Evolutionary conservation across 768 basidiomycete genomes (phyloP).

Genomic region (Leccinum olivaceopallidum): DNA sequence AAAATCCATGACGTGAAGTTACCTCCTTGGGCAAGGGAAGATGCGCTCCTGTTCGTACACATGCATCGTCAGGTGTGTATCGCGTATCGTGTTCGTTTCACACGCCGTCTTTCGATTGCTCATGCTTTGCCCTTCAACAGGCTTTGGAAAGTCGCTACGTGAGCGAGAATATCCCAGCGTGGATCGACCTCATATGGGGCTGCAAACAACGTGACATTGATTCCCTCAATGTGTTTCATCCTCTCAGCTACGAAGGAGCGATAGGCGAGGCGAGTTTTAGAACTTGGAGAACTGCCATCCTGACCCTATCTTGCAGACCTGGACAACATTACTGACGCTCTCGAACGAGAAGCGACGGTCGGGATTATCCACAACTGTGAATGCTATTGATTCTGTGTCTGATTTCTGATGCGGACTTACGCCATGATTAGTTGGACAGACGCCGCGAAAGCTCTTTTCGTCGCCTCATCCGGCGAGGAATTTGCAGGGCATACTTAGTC

Average conservation of each 20-base stretch:
- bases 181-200: conserved; percentile 97
- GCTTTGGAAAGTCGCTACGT: conserved; percentile 88
- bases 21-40: conserved; percentile 86
- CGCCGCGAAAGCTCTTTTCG: conserved; percentile 82
- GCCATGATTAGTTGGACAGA: conserved; percentile 73
- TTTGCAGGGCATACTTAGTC: conserved; percentile 66
- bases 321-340: conserved; percentile 80
- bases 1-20: conserved; percentile 85
- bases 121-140: conserved; percentile 35
- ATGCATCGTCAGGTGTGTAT: conserved; percentile 68
- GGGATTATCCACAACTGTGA: conserved; percentile 95
- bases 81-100: background rate
- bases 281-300: background rate
- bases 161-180: conserved; percentile 77
- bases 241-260: conserved; percentile 89
- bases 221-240: conserved; percentile 87
- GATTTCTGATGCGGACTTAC: conserved; percentile 3
- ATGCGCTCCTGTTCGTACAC: conserved; percentile 79
- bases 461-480: conserved; percentile 74
- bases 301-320: conserved; percentile 52
- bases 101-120: background rate
- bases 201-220: conserved; percentile 77
- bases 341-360: conserved; percentile 89
- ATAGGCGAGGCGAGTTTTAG: conserved; percentile 50
- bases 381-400: background rate